Percentiles rank a stretch among this genome's conserved stretches.
Evolutionary conservation across 192 early-diverging fungal genomes (phyloP).

Genomic region (Coemansia guatemalensis): DNA sequence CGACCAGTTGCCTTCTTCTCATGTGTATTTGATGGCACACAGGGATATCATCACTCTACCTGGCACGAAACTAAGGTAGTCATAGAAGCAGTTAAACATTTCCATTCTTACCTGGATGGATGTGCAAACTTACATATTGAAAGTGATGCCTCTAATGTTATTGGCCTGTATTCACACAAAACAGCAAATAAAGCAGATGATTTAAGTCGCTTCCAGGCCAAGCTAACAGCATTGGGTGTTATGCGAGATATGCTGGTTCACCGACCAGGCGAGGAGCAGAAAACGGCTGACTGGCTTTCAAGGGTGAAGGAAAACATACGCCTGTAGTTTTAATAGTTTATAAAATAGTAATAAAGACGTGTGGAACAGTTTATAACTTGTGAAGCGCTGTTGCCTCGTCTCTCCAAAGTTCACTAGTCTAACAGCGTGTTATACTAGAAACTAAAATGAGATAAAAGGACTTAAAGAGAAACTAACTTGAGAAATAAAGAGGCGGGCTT

Average conservation of each 20-base stretch:
- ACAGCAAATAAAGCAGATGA: slow-evolving; percentile 5
- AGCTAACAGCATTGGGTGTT: slow-evolving; percentile 9
- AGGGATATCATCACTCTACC: slow-evolving; percentile 1
- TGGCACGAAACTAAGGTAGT: slow-evolving; percentile 23
- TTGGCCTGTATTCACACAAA: slow-evolving; percentile 5
- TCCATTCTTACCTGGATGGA: slow-evolving; percentile 30
- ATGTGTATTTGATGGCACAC: slow-evolving; percentile 11
- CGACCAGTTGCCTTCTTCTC: slow-evolving; percentile 27
- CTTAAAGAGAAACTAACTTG: no score
- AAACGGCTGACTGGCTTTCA: slow-evolving; percentile 22
- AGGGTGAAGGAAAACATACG: neutral
- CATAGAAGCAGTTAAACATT: slow-evolving; percentile 13
- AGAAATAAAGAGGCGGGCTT: no score
- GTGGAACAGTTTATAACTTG: no score
- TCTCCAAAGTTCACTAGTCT: no score
- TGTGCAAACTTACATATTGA: slow-evolving; percentile 18
- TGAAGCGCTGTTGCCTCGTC: no score
- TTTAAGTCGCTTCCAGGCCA: neutral
- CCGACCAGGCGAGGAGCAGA: neutral
- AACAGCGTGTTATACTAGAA: no score
- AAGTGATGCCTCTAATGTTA: slow-evolving; percentile 20
- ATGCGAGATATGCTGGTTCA: slow-evolving; percentile 16
- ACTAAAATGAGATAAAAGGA: no score
- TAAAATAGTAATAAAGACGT: no score
- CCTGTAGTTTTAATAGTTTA: no score